These are phyloP conservation scores for Botrytis fabae DNA, from an alignment of 2,329 filamentous ascomycete species.

Conservation along the genomic window DNA sequence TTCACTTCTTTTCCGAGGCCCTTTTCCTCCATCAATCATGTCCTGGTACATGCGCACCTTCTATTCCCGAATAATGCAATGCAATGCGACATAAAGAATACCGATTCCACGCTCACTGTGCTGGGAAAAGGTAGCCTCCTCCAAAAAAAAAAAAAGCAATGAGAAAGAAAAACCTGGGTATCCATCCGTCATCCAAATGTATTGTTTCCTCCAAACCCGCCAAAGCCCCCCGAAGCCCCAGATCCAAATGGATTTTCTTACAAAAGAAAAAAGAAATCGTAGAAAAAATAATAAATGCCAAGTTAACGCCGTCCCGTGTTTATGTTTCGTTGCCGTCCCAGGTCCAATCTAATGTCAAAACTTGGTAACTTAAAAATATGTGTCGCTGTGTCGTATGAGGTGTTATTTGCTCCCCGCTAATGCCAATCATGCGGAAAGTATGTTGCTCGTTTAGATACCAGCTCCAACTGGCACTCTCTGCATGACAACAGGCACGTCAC, in stretches of 20 bases:
- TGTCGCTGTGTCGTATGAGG: neutral
- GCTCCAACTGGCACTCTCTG: slow-evolving; percentile 23
- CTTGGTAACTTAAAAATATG: neutral
- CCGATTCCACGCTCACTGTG: neutral
- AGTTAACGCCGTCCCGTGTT: slow-evolving; percentile 3
- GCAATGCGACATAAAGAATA: slow-evolving; percentile 8
- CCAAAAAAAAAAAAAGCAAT: neutral
- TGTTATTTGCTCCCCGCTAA: neutral
- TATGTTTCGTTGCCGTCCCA: slow-evolving; percentile 16
- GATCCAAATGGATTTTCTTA: neutral
- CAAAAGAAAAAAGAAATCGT: neutral
- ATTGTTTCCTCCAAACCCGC: neutral
- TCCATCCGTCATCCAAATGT: slow-evolving; percentile 18
- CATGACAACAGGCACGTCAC: slow-evolving; percentile 34
- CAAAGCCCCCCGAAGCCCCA: neutral
- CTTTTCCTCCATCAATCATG: neutral
- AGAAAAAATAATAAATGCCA: neutral
- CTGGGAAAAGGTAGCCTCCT: neutral
- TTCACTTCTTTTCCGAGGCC: neutral
- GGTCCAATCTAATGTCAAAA: slow-evolving; percentile 2
- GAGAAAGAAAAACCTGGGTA: slow-evolving; percentile 4
- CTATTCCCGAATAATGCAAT: slow-evolving; percentile 11
- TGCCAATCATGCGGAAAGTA: neutral
- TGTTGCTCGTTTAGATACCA: slow-evolving; percentile 3
- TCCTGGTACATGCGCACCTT: neutral